Evolutionary conservation across 2,329 filamentous ascomycete genomes (phyloP).

Genomic region (Aspergillus arachidicola): DNA sequence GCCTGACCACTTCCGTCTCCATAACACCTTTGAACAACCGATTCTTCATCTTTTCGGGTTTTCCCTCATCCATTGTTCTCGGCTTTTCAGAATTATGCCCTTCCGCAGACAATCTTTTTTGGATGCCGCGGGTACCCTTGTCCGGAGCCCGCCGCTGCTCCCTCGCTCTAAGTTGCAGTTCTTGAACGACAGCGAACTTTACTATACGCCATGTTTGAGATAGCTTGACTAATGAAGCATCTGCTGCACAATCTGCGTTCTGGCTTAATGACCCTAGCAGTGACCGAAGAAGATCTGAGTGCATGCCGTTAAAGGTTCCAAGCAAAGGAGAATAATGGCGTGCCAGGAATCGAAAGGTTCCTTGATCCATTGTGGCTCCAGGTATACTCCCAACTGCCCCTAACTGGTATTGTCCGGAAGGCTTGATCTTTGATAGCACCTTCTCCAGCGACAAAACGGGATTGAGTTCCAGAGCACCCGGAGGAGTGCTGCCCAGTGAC

Average conservation of each 20-base stretch:
- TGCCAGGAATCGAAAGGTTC: constrained; percentile 47
- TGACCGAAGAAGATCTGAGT: constrained; percentile 30
- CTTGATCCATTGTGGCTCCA: constrained; percentile 47
- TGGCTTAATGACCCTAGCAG: constrained; percentile 51
- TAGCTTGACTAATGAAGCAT: constrained; percentile 52
- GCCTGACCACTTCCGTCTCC: constrained; percentile 37
- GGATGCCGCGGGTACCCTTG: constrained; percentile 23
- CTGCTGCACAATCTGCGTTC: constrained; percentile 58
- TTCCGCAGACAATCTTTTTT: constrained; percentile 35
- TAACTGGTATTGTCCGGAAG: constrained; percentile 47
- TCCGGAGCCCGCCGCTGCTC: constrained; percentile 29
- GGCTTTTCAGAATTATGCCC: constrained; percentile 28
- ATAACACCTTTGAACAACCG: constrained; percentile 48
- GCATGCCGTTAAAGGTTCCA: constrained; percentile 27
- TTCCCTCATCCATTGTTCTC: constrained; percentile 32
- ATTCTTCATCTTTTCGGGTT: constrained; percentile 44
- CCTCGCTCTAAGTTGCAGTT: constrained; percentile 47
- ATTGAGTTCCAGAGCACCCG: constrained; percentile 48
- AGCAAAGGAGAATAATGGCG: constrained; percentile 46
- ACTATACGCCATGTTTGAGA: constrained; percentile 64
- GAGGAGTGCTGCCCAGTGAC: constrained; percentile 58
- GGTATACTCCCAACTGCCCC: constrained; percentile 54
- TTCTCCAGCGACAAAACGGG: constrained; percentile 56
- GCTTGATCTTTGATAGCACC: constrained; percentile 47
- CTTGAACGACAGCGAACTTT: constrained; percentile 53